These are phyloP conservation scores for Trametes versicolor DNA, from an alignment of 1,284 basidiomycete species.

Conservation along the genomic window DNA sequence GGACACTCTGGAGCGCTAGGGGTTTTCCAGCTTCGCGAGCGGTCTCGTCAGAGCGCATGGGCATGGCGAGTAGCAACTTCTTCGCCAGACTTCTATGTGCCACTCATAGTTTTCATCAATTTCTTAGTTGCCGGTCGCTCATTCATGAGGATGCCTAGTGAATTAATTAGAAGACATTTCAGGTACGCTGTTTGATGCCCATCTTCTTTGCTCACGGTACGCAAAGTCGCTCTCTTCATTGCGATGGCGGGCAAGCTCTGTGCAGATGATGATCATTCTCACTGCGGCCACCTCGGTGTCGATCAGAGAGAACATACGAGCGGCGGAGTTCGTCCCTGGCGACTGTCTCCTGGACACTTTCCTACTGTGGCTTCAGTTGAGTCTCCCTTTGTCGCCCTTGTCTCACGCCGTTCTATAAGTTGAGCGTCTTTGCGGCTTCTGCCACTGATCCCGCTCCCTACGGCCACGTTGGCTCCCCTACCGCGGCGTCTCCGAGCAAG, in stretches of 20 bases:
- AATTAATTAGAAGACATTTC: background rate
- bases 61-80: background rate
- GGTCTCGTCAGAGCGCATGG: background rate
- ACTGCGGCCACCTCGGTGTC: conserved; percentile 13
- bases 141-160: background rate
- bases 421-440: conserved; percentile 17
- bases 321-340: conserved; percentile 19
- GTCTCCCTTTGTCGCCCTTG: conserved; percentile 27
- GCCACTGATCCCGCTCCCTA: conserved; percentile 20
- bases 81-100: background rate
- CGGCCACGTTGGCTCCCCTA: conserved; percentile 15
- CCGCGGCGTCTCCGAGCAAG: conserved; percentile 14
- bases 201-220: background rate
- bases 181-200: background rate
- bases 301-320: conserved; percentile 11
- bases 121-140: background rate
- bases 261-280: conserved; percentile 8
- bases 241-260: conserved; percentile 9
- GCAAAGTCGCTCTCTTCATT: conserved; percentile 2
- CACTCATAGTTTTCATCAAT: background rate
- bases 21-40: background rate
- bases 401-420: conserved; percentile 25
- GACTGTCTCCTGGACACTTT: conserved; percentile 23
- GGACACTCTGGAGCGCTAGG: background rate
- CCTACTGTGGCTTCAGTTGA: conserved; percentile 19